A percentile compares a stretch with the other conserved stretches of the same genome.
phyloP scores from a whole-genome alignment of 352 stramenopile genomes.

The Phytopythium mirpurense region DNA sequence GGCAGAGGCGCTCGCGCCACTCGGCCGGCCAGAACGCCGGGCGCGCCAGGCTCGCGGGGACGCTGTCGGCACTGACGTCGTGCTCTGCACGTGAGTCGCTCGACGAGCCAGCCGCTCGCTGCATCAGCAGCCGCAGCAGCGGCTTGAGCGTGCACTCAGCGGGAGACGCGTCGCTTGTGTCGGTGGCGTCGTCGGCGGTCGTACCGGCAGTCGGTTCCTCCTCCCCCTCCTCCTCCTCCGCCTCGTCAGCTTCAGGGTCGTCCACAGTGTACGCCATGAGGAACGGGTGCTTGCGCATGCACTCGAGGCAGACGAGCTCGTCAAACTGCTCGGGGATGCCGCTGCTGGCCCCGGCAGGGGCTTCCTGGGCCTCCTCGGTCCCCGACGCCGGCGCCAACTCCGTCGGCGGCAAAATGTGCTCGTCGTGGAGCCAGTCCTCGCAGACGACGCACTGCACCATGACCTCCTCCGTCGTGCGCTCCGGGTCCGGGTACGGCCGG shows the following conservation, averaged over 20 bases:
- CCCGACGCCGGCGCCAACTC: neutral
- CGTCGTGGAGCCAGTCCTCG: constrained; percentile 76
- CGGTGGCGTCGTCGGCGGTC: neutral
- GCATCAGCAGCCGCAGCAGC: constrained; percentile 3
- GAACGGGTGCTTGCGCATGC: constrained; percentile 61
- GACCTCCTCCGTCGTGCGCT: constrained; percentile 52
- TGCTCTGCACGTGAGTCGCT: constrained; percentile 7
- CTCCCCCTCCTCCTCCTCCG: constrained; percentile 8
- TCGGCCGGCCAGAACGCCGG: constrained; percentile 67
- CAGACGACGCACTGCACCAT: constrained; percentile 79
- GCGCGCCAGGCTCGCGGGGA: constrained; percentile 5
- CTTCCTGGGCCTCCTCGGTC: neutral
- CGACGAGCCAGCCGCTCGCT: neutral
- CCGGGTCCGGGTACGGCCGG: constrained; percentile 68
- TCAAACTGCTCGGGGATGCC: constrained; percentile 38
- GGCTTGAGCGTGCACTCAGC: constrained; percentile 4
- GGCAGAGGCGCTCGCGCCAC: constrained; percentile 53
- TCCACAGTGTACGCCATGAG: constrained; percentile 49
- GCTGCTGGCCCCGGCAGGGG: neutral
- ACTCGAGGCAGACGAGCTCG: constrained; percentile 59
- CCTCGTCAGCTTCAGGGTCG: too few species aligned
- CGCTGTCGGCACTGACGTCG: neutral
- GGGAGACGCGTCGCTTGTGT: neutral
- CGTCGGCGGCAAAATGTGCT: constrained; percentile 50
- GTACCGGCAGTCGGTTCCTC: constrained; percentile 2